Evolutionary conservation across 1,139 yeast species (phyloP), one percentile per base, ranked within the genome.

Genomic region (Blastobotrys serpentis): DNA sequence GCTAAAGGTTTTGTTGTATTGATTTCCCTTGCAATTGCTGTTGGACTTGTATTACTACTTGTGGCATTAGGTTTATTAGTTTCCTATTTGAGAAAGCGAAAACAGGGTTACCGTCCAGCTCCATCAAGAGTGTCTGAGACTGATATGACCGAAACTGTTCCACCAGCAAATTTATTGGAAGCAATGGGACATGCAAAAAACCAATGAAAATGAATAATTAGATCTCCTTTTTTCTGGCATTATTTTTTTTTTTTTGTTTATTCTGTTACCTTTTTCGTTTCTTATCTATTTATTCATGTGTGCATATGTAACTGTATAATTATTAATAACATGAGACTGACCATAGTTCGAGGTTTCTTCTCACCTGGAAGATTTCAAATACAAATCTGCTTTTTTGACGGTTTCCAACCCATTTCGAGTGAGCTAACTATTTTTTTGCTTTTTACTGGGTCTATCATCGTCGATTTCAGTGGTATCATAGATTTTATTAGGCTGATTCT

Each of bases 1-100:
- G 61, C 60, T n/a, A 61, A 76, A 17, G 98, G 98, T 1, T 87
- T 82, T 63, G 89, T 90, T 16, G 95, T 89, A 5, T 84, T 96
- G 26, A 81, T 92, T 33, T 84, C 96, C 0, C 75, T 89, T 50
- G 98, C 97, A 0, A 78, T 92, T 61, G 90, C 98, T 0, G 66
- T 92, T 37, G 96, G 92, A 1, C 80, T 96, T 1, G 79, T 90
- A 42, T 72, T 83, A 8, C 63, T 86, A 1, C 65, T 90, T 46
- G 85, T 92, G 22, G 69, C 80, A 22, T 64, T 81, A 39, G 89
- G 86, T 51, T 72, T 84, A 11, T 64, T 81, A 3, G 76, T 84
- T 3, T 73, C 76, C 50, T 73, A 73, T 62, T 71, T 73, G 43
- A 72, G 76, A 43, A 77, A 63, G 70, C 71, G 74, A 69, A 63